Percentiles rank a stretch among this genome's conserved stretches.
These are phyloP conservation scores for Pelargonium citronellum DNA, from an alignment of 441 rosid genomes.

Conservation along the genomic window DNA sequence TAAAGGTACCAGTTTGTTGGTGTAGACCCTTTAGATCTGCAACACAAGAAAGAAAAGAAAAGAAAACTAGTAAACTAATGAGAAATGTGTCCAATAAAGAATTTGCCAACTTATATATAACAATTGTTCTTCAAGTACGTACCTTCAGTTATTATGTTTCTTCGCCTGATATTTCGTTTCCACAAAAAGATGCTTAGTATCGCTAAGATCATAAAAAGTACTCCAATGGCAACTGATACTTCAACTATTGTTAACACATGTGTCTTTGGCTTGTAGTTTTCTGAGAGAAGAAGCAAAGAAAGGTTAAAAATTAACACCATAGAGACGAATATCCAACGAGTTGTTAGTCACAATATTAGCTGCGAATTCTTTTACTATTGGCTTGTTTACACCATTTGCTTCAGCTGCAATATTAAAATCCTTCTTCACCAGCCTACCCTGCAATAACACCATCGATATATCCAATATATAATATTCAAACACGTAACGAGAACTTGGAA, in stretches of 20 bases:
- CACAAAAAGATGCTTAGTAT: conserved; percentile 37
- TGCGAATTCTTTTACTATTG: conserved; percentile 24
- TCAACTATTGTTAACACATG: conserved; percentile 35
- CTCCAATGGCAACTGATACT: conserved; percentile 28
- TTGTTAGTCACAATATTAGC: conserved; percentile 23
- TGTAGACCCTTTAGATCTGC: conserved; percentile 30
- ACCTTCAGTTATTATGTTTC: conserved; percentile 38
- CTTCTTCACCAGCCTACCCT: conserved; percentile 30
- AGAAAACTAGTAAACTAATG: too few species aligned
- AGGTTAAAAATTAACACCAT: too few species aligned
- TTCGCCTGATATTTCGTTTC: conserved; percentile 33
- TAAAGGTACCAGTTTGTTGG: conserved; percentile 29
- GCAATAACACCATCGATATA: background rate
- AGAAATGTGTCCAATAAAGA: background rate
- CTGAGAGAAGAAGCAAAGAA: conserved; percentile 8
- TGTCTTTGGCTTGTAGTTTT: conserved; percentile 28
- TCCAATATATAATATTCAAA: background rate
- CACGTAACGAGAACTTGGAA: too few species aligned
- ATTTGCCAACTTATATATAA: too few species aligned
- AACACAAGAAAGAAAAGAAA: background rate
- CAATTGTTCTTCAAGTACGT: background rate
- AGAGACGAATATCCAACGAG: conserved; percentile 38
- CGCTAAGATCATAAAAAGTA: conserved; percentile 26
- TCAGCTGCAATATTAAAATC: conserved; percentile 43
- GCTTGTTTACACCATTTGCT: conserved; percentile 37